Percentiles rank a stretch among this genome's conserved stretches.
These are phyloP conservation scores for Sporothrix phasma DNA, from an alignment of 2,329 filamentous ascomycete genomes.

Conservation along the genomic window DNA sequence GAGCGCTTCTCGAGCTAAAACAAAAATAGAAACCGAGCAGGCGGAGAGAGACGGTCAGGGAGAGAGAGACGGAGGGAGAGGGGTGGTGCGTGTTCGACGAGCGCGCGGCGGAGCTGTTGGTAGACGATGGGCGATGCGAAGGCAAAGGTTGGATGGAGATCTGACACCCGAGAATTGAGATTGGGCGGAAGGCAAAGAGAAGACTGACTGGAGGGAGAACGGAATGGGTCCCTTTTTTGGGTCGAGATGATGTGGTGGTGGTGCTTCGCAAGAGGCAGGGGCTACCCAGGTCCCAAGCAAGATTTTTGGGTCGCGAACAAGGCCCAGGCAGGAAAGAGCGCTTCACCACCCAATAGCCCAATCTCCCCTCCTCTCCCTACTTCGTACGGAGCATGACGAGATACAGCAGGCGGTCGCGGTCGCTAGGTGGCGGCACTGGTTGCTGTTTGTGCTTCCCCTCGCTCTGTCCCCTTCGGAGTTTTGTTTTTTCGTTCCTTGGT, in stretches of 20 bases:
- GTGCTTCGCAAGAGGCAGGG: constrained; percentile 5
- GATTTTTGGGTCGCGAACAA: constrained; percentile 6
- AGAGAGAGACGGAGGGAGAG: neutral
- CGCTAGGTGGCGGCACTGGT: constrained; percentile 2
- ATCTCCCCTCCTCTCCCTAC: neutral
- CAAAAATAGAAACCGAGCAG: constrained; percentile 15
- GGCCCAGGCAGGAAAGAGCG: neutral
- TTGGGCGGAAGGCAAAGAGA: neutral
- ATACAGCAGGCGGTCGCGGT: neutral
- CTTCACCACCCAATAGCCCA: neutral
- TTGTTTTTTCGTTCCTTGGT: constrained; percentile 20
- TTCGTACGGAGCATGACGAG: no score
- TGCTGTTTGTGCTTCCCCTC: constrained; percentile 15
- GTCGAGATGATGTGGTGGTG: neutral
- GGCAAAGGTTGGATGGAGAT: neutral
- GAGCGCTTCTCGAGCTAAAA: constrained; percentile 8
- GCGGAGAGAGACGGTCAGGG: neutral
- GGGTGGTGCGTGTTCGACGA: neutral
- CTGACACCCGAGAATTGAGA: neutral
- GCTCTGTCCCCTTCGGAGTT: constrained; percentile 14
- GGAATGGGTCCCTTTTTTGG: neutral
- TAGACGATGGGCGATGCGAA: constrained; percentile 1
- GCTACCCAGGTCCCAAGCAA: neutral
- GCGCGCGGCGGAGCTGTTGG: neutral
- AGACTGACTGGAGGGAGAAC: neutral